Evolutionary conservation across 1,284 basidiomycete genomes (phyloP).

Genomic region (Hemileia vastatrix): DNA sequence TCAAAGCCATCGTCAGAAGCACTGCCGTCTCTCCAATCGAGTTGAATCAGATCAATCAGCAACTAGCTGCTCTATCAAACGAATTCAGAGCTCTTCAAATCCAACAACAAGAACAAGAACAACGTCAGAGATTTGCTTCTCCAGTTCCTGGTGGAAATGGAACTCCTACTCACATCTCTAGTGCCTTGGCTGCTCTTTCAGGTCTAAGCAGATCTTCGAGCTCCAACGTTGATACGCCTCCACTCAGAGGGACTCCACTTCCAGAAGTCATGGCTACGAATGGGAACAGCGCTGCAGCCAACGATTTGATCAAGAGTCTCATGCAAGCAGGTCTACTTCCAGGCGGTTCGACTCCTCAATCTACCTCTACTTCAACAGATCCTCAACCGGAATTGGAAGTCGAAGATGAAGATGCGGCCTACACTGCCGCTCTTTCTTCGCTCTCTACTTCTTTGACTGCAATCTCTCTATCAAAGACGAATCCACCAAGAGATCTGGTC

Average conservation of each 20-base stretch:
- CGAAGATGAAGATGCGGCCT: not conserved
- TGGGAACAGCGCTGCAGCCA: constrained; percentile 1
- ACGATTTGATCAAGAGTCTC: constrained; percentile 32
- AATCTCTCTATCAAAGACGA: not conserved
- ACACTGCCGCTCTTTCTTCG: not conserved
- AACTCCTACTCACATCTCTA: not conserved
- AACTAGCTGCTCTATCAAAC: constrained; percentile 32
- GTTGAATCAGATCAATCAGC: constrained; percentile 34
- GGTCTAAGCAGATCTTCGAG: not conserved
- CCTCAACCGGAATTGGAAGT: not conserved
- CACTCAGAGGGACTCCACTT: constrained; percentile 2
- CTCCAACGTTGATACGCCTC: not conserved
- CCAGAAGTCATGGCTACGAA: constrained; percentile 25
- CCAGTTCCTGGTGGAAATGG: not conserved
- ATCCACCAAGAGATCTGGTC: not conserved
- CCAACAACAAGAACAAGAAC: constrained; percentile 20
- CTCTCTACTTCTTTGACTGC: not conserved
- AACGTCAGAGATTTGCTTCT: not conserved
- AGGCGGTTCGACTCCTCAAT: not conserved
- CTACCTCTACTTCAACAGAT: not conserved
- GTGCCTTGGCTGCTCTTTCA: constrained; percentile 18
- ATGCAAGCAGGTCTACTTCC: constrained; percentile 38
- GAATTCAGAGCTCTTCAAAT: constrained; percentile 9
- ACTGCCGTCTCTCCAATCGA: constrained; percentile 29
- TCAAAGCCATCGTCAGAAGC: constrained; percentile 32